These are phyloP conservation scores for Entamoeba moshkovskii DNA, from an alignment of 208 protist species.

Conservation along the genomic window DNA sequence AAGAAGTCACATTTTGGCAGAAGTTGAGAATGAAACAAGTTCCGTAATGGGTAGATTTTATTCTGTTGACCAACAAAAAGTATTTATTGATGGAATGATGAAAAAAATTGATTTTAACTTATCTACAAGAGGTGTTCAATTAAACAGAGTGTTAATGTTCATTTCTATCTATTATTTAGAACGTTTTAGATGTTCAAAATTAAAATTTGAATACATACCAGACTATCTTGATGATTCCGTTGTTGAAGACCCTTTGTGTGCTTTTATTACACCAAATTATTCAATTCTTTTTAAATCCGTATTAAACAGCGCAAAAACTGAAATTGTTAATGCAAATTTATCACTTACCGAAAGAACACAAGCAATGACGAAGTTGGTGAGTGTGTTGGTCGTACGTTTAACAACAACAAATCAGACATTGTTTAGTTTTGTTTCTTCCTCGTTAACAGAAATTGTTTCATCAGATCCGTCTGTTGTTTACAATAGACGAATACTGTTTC, in stretches of 20 bases:
- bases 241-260: neutral
- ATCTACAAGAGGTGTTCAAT: neutral
- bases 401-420: neutral
- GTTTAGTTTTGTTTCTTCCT: neutral
- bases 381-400: neutral
- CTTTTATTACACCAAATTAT: neutral
- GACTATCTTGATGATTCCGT: neutral
- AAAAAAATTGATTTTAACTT: neutral
- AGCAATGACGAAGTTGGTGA: neutral
- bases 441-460: neutral
- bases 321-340: neutral
- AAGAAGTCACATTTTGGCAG: neutral
- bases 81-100: neutral
- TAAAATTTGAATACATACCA: neutral
- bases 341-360: neutral
- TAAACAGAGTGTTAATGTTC: neutral
- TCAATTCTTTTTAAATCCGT: neutral
- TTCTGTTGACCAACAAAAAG: neutral
- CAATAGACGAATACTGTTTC: neutral
- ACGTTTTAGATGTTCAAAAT: neutral
- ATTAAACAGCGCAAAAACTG: neutral
- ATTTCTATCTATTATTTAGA: neutral
- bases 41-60: neutral
- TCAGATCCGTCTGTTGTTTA: neutral
- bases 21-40: neutral